These are phyloP conservation scores for Abrus pulchellus DNA, from an alignment of 306 rosid genomes.

Conservation along the genomic window DNA sequence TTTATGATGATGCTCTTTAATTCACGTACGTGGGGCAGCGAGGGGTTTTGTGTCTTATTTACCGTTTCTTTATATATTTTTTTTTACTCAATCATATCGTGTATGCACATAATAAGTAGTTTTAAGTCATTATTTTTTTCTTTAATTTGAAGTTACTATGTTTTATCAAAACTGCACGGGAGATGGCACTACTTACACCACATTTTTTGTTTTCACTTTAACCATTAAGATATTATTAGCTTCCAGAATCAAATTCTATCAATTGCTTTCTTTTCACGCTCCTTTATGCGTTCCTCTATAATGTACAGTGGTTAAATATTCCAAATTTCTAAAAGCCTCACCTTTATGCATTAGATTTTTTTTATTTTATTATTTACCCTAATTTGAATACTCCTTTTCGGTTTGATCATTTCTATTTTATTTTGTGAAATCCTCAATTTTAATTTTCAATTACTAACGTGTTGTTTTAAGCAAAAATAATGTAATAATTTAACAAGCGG, in stretches of 20 bases:
- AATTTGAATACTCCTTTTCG: not conserved
- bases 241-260: conserved; percentile 11
- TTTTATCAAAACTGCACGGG: not conserved
- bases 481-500: not conserved
- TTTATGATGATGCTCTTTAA: not conserved
- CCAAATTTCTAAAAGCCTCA: not conserved
- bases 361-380: not conserved
- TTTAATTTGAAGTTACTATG: not conserved
- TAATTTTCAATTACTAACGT: not conserved
- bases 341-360: not conserved
- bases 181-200: conserved; percentile 3
- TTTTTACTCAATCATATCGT: not conserved
- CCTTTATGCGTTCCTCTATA: conserved; percentile 10
- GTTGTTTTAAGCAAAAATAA: not conserved
- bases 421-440: not conserved
- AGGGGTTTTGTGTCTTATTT: not conserved
- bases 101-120: not conserved
- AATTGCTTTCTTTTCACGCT: not conserved
- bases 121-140: not conserved
- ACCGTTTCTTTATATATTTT: not conserved
- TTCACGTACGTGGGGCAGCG: not conserved
- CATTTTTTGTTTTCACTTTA: not conserved
- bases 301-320: conserved; percentile 3
- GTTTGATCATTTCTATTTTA: not conserved
- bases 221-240: not conserved